phyloP scores from a whole-genome alignment of 2,329 filamentous ascomycete genomes.

The Colletotrichum shisoi region DNA sequence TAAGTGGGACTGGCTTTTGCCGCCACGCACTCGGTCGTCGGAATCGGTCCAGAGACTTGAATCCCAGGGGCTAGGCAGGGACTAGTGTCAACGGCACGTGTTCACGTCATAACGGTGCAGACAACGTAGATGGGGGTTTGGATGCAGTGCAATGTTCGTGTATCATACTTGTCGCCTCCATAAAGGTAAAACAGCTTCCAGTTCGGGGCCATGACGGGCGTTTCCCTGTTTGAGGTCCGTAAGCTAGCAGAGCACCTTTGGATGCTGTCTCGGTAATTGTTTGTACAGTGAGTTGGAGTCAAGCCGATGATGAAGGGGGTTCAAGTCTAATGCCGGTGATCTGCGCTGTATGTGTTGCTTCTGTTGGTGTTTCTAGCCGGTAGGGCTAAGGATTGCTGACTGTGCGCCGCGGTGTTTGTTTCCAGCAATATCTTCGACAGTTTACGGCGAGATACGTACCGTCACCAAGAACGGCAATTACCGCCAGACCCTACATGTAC shows the following conservation, averaged over 20 bases:
- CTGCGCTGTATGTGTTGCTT: not conserved
- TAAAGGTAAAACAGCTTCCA: constrained; percentile 49
- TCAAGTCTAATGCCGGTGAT: not conserved
- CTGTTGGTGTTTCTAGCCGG: not conserved
- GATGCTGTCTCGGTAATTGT: not conserved
- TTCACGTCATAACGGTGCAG: not conserved
- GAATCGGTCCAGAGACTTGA: constrained; percentile 70
- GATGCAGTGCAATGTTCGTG: not conserved
- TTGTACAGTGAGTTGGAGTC: not conserved
- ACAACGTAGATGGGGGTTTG: not conserved
- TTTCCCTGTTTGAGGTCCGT: not conserved
- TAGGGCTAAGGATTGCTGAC: constrained; percentile 26
- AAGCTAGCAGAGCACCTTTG: not conserved
- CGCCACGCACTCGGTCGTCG: constrained; percentile 81
- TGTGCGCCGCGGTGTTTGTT: not conserved
- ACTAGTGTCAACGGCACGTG: constrained; percentile 13
- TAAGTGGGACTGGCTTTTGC: constrained; percentile 67
- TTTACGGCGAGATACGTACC: not conserved
- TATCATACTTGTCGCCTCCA: constrained; percentile 50
- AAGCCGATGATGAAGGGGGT: not conserved
- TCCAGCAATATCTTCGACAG: not conserved
- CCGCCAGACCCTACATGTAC: no score
- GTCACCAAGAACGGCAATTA: not conserved
- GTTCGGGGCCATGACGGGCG: constrained; percentile 27
- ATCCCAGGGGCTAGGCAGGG: constrained; percentile 65